Base-by-base conservation (phyloP, 2,329 filamentous ascomycete genomes). In the Leptographium radiaticola region DNA sequence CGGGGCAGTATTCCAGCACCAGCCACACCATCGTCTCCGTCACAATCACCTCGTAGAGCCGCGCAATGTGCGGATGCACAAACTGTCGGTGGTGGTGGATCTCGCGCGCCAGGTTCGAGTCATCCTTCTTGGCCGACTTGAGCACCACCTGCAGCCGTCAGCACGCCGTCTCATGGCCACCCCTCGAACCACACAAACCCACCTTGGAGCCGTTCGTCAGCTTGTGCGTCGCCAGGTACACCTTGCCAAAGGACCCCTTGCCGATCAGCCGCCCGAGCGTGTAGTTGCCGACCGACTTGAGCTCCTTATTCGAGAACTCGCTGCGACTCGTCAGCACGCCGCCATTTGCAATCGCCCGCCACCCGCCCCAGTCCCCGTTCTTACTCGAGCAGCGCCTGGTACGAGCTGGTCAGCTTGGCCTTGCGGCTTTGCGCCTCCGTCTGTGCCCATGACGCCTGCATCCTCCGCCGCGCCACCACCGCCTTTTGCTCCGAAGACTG, bases 31-130 rank as follows among this genome's bases (percentile, higher is more conserved):
- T 70, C 50, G 75, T 83, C 70, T 98, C 93, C 2, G 93, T 98
- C 58, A 98, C 90, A 62, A 98, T 95, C 56, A 98, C 91, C 73
- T 98, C 93, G 74, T 98, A 97, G 25, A 98, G 75, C 51, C 93
- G 81, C 47, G 93, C 90, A 63, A 98, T 98, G 70, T 98, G 93
- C 25, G 93, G 93, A 65, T 98, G 93, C 59, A 95, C 79, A 69
- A 98, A 96, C 69, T 98, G 93, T 61, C 93, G 87, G 68, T 98
- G 93, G 67, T 98, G 93, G 68, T 98, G 93, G 62, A 98, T 98
- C 68, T 98, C 93, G 62, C 93, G 86, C 16, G 91, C 91, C 49
- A 98, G 83, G 67, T 98, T 98, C 53, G 88, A 82, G 68, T 98
- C 93, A 66, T 90, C 86, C 68, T 95, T 96, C 67, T 93, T 91